A percentile compares a stretch with the other conserved stretches of the same genome.
Conservation (phyloP, 805 yeast species). For the Nakazawaea sp. region DNA sequence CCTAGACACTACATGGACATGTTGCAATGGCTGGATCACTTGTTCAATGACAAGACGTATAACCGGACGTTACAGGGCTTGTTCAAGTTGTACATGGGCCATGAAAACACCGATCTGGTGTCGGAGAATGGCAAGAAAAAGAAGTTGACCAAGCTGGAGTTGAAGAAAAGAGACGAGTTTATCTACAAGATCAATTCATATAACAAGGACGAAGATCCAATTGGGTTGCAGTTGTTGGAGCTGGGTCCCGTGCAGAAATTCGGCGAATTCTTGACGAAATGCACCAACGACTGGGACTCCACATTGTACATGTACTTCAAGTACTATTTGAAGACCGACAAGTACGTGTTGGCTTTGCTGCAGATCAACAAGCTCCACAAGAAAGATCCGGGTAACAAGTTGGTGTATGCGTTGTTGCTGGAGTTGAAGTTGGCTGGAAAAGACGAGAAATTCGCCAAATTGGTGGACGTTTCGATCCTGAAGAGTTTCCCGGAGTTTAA, state of each 20-base stretch:
- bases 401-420: slow-evolving; percentile 8
- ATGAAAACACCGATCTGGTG: slow-evolving; percentile 21
- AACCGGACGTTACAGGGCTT: slow-evolving; percentile 67
- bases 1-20: slow-evolving; percentile 75
- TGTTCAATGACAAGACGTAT: slow-evolving; percentile 66
- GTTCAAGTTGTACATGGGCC: slow-evolving; percentile 45
- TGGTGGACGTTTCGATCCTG: slow-evolving; percentile 8
- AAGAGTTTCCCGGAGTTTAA: slow-evolving; percentile 7
- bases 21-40: slow-evolving; percentile 74
- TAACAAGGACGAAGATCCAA: slow-evolving; percentile 48
- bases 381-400: slow-evolving; percentile 11
- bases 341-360: slow-evolving; percentile 38
- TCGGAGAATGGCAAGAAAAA: slow-evolving; percentile 23
- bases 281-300: slow-evolving; percentile 33
- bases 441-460: slow-evolving; percentile 8
- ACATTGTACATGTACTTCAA: slow-evolving; percentile 35
- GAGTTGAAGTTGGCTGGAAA: slow-evolving; percentile 5
- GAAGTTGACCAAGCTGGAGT: slow-evolving; percentile 50
- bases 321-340: slow-evolving; percentile 22
- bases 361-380: slow-evolving; percentile 28
- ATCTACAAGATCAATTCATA: slow-evolving; percentile 33
- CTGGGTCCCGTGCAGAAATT: slow-evolving; percentile 37
- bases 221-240: slow-evolving; percentile 40
- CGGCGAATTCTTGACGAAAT: slow-evolving; percentile 24
- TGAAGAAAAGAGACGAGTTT: slow-evolving; percentile 49